phyloP scores from a whole-genome alignment of 805 yeast genomes.

The Kuraishia borneana region DNA sequence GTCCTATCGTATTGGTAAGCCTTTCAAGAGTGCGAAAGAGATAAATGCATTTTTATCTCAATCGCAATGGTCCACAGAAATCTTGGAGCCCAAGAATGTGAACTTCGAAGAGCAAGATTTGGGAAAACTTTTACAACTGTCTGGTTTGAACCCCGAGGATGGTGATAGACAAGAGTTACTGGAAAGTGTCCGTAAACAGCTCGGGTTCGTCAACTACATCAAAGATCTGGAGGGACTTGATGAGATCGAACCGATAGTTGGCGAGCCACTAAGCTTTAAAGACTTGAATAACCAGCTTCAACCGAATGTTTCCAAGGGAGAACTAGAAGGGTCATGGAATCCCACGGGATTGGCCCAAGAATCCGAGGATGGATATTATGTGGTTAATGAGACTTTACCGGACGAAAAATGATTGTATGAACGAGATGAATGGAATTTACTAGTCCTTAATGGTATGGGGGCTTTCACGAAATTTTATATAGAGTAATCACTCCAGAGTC shows the following conservation, averaged over 20 bases:
- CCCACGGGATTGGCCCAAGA: slow-evolving; percentile 22
- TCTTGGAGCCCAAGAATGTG: slow-evolving; percentile 5
- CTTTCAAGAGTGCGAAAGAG: background rate
- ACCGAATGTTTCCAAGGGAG: slow-evolving; percentile 25
- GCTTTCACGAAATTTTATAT: no score
- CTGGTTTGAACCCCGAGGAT: slow-evolving; percentile 31
- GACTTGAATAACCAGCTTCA: slow-evolving; percentile 5
- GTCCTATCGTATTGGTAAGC: background rate
- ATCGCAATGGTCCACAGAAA: slow-evolving; percentile 11
- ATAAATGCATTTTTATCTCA: background rate
- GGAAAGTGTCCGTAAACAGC: slow-evolving; percentile 32
- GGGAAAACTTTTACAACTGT: slow-evolving; percentile 27
- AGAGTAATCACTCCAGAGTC: no score
- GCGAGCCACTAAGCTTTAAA: slow-evolving; percentile 2
- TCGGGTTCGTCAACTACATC: slow-evolving; percentile 36
- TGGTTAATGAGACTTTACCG: slow-evolving; percentile 27
- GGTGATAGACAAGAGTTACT: slow-evolving; percentile 18
- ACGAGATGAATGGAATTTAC: no score
- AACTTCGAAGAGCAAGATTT: no score
- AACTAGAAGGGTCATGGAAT: slow-evolving; percentile 28
- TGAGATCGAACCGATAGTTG: slow-evolving; percentile 4
- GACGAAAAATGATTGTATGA: no score
- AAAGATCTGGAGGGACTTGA: slow-evolving; percentile 19
- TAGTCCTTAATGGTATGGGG: no score
- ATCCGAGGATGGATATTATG: slow-evolving; percentile 25